Conservation (phyloP, 2,329 filamentous ascomycete genomes). For the Monascus ruber region DNA sequence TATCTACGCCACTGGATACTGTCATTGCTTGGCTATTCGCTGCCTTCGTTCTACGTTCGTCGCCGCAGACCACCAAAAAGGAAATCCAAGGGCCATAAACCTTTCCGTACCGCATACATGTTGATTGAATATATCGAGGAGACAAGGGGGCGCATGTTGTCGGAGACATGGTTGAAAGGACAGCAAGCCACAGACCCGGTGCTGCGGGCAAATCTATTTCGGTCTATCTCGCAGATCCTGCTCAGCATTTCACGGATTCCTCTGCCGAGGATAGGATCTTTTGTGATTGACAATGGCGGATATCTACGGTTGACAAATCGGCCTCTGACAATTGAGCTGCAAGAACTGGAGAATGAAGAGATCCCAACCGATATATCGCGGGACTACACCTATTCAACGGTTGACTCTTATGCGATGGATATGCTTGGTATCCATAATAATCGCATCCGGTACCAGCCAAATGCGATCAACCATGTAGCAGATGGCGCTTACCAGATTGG, state of each 20-base stretch:
- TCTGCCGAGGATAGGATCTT: conserved; percentile 11
- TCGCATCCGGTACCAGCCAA: conserved; percentile 15
- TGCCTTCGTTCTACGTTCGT: conserved; percentile 3
- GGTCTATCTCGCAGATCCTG: conserved; percentile 5
- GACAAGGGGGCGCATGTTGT: conserved; percentile 9
- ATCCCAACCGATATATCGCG: conserved; percentile 13
- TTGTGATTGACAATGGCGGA: conserved; percentile 10
- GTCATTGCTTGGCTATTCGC: not conserved
- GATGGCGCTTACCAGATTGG: conserved; percentile 9
- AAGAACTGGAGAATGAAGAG: conserved; percentile 12
- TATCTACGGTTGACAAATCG: conserved; percentile 9
- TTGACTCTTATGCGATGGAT: conserved; percentile 14
- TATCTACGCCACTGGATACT: conserved; percentile 1
- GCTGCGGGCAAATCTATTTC: conserved; percentile 9
- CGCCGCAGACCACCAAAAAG: not conserved
- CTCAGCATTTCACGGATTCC: conserved; percentile 4
- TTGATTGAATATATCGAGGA: conserved; percentile 8
- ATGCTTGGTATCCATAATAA: conserved; percentile 12
- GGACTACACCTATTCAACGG: conserved; percentile 11
- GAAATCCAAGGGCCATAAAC: not conserved
- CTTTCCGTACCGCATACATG: conserved; percentile 5
- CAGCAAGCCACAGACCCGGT: not conserved
- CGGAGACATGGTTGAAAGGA: conserved; percentile 3
- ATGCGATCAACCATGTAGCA: conserved; percentile 7
- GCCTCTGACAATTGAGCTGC: conserved; percentile 11